Conservation (phyloP, 2,329 filamentous ascomycete genomes). For the Hypomyces rosellus region DNA sequence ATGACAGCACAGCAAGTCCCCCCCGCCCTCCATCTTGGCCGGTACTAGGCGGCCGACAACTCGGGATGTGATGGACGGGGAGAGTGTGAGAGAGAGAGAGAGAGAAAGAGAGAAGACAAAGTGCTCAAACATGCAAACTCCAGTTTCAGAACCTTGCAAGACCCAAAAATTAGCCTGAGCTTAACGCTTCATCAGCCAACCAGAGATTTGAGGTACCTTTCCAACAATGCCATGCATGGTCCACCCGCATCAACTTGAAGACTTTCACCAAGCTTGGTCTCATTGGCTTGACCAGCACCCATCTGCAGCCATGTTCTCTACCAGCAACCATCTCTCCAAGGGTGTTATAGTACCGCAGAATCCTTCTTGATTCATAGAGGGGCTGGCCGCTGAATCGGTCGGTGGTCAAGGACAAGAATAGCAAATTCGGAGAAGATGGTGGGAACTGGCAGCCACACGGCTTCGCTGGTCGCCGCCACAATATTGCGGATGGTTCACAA, state of each 20-base stretch:
- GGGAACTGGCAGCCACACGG: neutral
- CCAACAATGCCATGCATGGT: neutral
- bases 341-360: constrained; percentile 3
- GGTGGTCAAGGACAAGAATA: neutral
- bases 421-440: neutral
- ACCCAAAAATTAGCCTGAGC: constrained; percentile 29
- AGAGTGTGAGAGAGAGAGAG: no score
- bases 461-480: neutral
- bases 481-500: no score
- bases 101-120: no score
- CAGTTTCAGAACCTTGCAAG: constrained; percentile 16
- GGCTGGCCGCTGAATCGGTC: neutral
- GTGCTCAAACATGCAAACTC: no score
- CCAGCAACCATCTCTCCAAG: constrained; percentile 16
- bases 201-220: constrained; percentile 21
- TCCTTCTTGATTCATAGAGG: neutral
- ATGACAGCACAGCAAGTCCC: neutral
- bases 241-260: constrained; percentile 3
- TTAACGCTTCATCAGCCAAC: constrained; percentile 27
- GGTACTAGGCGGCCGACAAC: no score
- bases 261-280: neutral
- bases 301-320: constrained; percentile 6
- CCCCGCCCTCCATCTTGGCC: no score
- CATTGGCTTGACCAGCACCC: constrained; percentile 5
- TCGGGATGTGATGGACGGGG: no score